phyloP scores from a whole-genome alignment of 176 grass and related monocot species.

The Musa acuminata region DNA sequence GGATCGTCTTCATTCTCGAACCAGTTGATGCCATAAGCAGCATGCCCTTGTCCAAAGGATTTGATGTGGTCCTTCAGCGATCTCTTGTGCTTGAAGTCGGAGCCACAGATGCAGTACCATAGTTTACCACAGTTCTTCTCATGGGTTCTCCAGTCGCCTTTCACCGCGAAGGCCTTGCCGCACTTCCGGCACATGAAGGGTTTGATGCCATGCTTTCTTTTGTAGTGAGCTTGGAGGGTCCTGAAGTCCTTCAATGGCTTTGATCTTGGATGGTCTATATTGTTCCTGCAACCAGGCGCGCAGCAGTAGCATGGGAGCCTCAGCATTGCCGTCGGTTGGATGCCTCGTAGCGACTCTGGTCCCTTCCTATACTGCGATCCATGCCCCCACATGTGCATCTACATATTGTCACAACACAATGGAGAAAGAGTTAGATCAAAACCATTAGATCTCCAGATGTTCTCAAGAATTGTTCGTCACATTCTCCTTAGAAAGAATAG shows the following conservation, averaged over 20 bases:
- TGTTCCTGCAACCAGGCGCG: conserved; percentile 81
- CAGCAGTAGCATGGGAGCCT: conserved; percentile 96
- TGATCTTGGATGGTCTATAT: conserved; percentile 88
- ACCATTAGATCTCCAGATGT: neutral
- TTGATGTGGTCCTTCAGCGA: conserved; percentile 93
- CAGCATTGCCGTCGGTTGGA: conserved; percentile 97
- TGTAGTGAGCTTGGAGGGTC: conserved; percentile 97
- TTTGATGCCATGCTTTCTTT: conserved; percentile 97
- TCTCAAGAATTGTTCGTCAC: too few relatives aligned
- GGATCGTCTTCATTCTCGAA: conserved; percentile 22
- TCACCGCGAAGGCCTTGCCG: conserved; percentile 96
- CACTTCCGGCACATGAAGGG: conserved; percentile 97
- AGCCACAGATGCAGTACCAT: conserved; percentile 98
- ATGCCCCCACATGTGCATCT: conserved; percentile 99
- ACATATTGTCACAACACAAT: conserved; percentile 8
- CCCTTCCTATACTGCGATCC: conserved; percentile 95
- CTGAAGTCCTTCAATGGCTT: conserved; percentile 97
- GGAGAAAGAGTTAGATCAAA: neutral
- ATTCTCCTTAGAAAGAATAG: too few relatives aligned
- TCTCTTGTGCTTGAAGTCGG: conserved; percentile 99
- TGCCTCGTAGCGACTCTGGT: conserved; percentile 76
- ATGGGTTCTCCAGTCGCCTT: conserved; percentile 95
- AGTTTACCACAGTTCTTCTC: conserved; percentile 99
- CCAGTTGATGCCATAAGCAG: conserved; percentile 30
- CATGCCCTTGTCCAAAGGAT: conserved; percentile 77